phyloP scores from a whole-genome alignment of 345 rosid genomes.

The Physaria fendleri region DNA sequence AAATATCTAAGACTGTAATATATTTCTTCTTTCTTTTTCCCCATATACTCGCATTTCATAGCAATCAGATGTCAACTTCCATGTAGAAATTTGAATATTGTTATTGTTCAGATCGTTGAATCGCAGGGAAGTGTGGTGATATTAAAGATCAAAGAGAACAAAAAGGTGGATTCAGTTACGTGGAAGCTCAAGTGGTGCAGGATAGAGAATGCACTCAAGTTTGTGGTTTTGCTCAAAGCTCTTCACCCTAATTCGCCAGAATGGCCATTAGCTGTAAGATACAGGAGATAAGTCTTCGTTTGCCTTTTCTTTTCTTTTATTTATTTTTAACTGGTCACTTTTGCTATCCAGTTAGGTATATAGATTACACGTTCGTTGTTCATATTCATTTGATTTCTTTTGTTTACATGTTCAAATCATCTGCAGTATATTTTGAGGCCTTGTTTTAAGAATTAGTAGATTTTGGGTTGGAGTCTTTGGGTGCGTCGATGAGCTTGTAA shows the following conservation, averaged over 20 bases:
- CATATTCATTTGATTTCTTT: slow-evolving; percentile 22
- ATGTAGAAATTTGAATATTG: not conserved
- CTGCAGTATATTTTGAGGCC: no score
- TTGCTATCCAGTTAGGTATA: not conserved
- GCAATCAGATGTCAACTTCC: not conserved
- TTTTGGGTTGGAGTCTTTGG: no score
- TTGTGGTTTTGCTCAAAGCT: slow-evolving; percentile 25
- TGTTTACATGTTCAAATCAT: slow-evolving; percentile 1
- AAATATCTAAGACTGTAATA: slow-evolving; percentile 58
- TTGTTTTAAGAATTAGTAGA: no score
- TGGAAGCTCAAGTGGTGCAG: slow-evolving; percentile 26
- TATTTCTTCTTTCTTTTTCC: not conserved
- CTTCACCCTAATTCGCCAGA: slow-evolving; percentile 14
- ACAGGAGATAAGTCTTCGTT: slow-evolving; percentile 3
- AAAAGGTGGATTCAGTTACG: not conserved
- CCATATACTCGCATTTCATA: not conserved
- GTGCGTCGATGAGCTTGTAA: no score
- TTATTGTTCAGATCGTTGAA: slow-evolving; percentile 16
- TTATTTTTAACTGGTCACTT: not conserved
- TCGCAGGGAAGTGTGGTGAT: slow-evolving; percentile 10
- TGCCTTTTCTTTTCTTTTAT: not conserved
- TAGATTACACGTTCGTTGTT: slow-evolving; percentile 6
- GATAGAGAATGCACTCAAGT: slow-evolving; percentile 16
- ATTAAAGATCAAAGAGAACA: slow-evolving; percentile 14
- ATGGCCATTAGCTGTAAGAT: slow-evolving; percentile 19